Conservation (phyloP, 257 asterid species). For the Rhazya stricta region DNA sequence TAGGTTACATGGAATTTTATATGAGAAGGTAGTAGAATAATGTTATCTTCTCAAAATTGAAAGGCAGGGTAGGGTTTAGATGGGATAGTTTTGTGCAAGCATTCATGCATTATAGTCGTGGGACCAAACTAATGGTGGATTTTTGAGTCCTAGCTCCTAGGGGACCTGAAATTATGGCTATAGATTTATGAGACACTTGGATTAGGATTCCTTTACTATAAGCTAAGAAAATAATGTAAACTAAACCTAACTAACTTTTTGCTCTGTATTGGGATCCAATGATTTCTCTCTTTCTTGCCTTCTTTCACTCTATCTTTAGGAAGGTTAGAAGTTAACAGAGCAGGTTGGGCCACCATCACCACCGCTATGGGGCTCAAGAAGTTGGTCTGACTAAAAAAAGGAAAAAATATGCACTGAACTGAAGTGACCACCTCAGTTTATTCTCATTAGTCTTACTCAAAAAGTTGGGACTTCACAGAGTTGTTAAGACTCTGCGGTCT, state of each 20-base stretch:
- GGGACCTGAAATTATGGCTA: constrained; percentile 33
- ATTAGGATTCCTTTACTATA: constrained; percentile 28
- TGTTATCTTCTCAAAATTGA: neutral
- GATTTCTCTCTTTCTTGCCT: constrained; percentile 21
- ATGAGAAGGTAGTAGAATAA: neutral
- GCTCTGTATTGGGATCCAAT: constrained; percentile 30
- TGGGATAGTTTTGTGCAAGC: constrained; percentile 19
- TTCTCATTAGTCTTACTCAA: constrained; percentile 16
- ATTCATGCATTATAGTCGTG: constrained; percentile 31
- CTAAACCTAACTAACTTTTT: constrained; percentile 26
- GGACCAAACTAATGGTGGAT: constrained; percentile 28
- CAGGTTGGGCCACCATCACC: constrained; percentile 24
- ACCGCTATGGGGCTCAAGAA: constrained; percentile 38
- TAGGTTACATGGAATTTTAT: neutral
- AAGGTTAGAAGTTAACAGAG: constrained; percentile 19
- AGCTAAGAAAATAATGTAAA: constrained; percentile 19
- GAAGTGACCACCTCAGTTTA: constrained; percentile 27
- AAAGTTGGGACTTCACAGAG: constrained; percentile 24
- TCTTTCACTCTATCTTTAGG: constrained; percentile 12
- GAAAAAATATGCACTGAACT: constrained; percentile 6
- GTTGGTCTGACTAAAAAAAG: constrained; percentile 42
- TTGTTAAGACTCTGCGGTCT: constrained; percentile 36
- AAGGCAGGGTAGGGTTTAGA: constrained; percentile 1
- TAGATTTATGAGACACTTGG: constrained; percentile 23
- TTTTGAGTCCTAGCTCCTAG: constrained; percentile 20